Evolutionary conservation across 2,329 filamentous ascomycete genomes (phyloP), one percentile per base, ranked within the genome.

Genomic region (Botrytis pseudocinerea): DNA sequence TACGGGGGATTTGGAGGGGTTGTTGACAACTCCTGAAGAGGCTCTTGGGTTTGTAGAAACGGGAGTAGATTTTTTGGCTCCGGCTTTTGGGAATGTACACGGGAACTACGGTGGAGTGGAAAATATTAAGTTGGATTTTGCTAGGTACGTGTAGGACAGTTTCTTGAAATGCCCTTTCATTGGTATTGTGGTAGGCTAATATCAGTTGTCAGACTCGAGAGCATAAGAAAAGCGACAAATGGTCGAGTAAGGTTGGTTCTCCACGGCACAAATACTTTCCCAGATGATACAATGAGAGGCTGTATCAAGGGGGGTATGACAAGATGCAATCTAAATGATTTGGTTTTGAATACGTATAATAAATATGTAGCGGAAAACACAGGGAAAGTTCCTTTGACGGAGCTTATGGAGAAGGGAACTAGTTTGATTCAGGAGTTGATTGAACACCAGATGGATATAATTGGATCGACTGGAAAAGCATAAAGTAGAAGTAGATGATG

Each of bases 31-130:
- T 0, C 85, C 87, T 0, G 88, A 90, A 74, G 87, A 91, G 80
- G 88, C 88, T 22, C 82, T 85, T 73, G 87, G 90, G 73, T 92
- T 92, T 78, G 85, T 91, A 4, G 86, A 83, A 8, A 91, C 89
- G 6, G 90, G 90, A 0, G 90, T 92, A 76, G 88, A 91, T 78
- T 90, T 88, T 82, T 82, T 92, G 35, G 90, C 90, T 6, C 90
- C 90, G 1, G 89, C 89, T 0, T 91, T 92, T 82, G 90, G 90
- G 0, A 92, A 92, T 77, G 87, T 92, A 35, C 90, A 92, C 82
- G 90, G 90, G 0, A 86, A 88, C 72, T 91, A 92, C 72, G 77
- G 78, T 4, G 72, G 85, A 82, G 69, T 85, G 85, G 73, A 74
- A 68, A 71, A 73, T 46, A 48, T 74, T 1, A 71, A 70, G 79